These are phyloP conservation scores for Aspergillus phoenicis DNA, from an alignment of 2,329 filamentous ascomycete species.

Conservation along the genomic window DNA sequence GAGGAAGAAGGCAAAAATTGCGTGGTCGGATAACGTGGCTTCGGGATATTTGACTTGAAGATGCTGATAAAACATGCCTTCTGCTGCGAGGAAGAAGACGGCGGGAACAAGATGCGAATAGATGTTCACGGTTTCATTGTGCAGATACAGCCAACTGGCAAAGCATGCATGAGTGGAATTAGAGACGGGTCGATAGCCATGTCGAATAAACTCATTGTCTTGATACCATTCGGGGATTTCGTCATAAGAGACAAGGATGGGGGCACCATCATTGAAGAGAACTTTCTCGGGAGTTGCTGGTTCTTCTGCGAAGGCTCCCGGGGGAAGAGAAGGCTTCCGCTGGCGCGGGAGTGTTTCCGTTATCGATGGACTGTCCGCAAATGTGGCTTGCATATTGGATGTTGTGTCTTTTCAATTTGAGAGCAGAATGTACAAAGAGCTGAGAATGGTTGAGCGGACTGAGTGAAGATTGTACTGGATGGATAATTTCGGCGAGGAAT, in stretches of 20 bases:
- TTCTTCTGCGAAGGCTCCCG: not conserved
- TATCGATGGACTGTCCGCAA: not conserved
- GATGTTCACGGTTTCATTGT: constrained; percentile 27
- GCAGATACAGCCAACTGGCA: constrained; percentile 22
- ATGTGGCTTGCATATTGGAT: not conserved
- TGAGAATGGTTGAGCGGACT: not conserved
- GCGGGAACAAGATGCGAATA: constrained; percentile 31
- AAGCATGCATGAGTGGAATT: constrained; percentile 24
- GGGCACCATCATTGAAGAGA: not conserved
- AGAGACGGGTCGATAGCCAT: constrained; percentile 31
- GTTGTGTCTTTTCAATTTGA: not conserved
- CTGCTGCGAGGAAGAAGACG: constrained; percentile 21
- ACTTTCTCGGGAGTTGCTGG: not conserved
- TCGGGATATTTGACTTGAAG: constrained; percentile 15
- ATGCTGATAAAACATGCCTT: constrained; percentile 21
- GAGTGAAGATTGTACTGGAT: too few relatives aligned
- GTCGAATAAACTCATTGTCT: constrained; percentile 29
- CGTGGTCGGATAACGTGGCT: constrained; percentile 17
- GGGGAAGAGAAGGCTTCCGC: not conserved
- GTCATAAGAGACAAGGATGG: constrained; percentile 8
- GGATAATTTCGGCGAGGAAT: too few relatives aligned
- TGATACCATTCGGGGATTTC: constrained; percentile 15
- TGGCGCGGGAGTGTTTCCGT: not conserved
- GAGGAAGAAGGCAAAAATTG: constrained; percentile 26
- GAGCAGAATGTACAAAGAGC: not conserved